Evolutionary conservation across 2,329 filamentous ascomycete species (phyloP), one percentile per base, ranked within the genome.

Genomic region (Fusarium protoensiforme): DNA sequence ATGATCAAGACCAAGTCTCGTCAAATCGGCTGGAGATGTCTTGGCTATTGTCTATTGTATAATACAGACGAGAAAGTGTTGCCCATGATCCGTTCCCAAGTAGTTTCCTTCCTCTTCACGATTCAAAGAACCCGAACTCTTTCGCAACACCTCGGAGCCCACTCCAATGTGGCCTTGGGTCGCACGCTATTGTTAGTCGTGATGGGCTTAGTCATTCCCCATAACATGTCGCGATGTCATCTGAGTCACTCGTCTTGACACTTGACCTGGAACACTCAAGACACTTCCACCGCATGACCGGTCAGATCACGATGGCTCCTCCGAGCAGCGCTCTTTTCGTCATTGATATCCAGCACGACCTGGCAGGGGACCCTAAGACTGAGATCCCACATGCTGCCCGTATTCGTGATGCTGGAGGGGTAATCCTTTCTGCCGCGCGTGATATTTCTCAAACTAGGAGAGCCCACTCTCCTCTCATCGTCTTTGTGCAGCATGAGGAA

Each of bases 401-500:
- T 2, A 67, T 71, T 22, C 27, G 38, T 18, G 9, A 48, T 20
- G 67, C 53, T 4, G 68, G 58, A 18, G 35, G n/a, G 10, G 24
- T 51, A 10, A 70, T 71, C 36, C 43, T 71, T n/a, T 14, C 22
- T 14, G 24, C 36, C 27, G 27, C 35, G n/a, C 58, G 68, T 63
- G 38, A 31, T 8, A 38, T 62, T 11, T 7, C 22, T 35, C 22
- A 20, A 16, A n/a, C 35, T 14, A 24, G 29, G 16, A 46, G 57
- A 24, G 57, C 61, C 5, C 13, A 35, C 10, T 22, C 51, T 8
- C 51, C 51, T 54, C 51, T 67, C 7, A 70, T 71, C 10, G 53
- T 67, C 11, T 71, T 71, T 43, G 67, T 71, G n/a, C 68, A 71
- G 22, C 68, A 71, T 36, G 68, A 69, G n/a, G 68, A 70, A 31